phyloP scores from a whole-genome alignment of 495 filamentous ascomycete species.

The Penicillium riverlandense region DNA sequence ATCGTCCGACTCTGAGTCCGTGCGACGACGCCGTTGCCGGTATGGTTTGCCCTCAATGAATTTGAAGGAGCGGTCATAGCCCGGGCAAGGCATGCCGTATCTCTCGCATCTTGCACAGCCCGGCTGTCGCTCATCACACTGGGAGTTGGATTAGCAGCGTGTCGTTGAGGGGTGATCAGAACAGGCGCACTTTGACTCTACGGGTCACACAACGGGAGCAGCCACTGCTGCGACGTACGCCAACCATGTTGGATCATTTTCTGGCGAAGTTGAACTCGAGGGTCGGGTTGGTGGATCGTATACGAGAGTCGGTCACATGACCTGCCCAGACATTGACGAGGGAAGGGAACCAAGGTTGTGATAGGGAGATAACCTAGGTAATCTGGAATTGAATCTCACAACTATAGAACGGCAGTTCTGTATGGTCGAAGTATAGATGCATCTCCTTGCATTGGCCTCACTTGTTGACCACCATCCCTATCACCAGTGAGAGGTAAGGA shows the following conservation, averaged over 20 bases:
- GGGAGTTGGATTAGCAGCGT: constrained; percentile 3
- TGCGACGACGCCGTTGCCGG: constrained; percentile 12
- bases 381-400: no score
- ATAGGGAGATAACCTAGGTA: no score
- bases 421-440: no score
- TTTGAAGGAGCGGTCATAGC: constrained; percentile 27
- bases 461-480: no score
- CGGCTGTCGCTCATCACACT: constrained; percentile 29
- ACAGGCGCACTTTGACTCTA: constrained; percentile 21
- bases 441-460: no score
- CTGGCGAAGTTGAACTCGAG: not conserved
- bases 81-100: constrained; percentile 28
- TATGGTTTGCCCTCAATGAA: constrained; percentile 28
- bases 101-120: constrained; percentile 26
- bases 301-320: no score
- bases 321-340: not conserved
- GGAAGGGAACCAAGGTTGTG: no score
- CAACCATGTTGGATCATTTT: constrained; percentile 13
- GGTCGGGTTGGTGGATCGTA: no score
- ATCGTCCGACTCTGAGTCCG: not conserved
- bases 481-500: no score
- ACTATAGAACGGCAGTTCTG: no score
- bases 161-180: not conserved
- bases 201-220: constrained; percentile 39
- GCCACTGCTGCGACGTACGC: constrained; percentile 50